Evolutionary conservation across 345 rosid species (phyloP).

Genomic region (Cardiospermum halicacabum): DNA sequence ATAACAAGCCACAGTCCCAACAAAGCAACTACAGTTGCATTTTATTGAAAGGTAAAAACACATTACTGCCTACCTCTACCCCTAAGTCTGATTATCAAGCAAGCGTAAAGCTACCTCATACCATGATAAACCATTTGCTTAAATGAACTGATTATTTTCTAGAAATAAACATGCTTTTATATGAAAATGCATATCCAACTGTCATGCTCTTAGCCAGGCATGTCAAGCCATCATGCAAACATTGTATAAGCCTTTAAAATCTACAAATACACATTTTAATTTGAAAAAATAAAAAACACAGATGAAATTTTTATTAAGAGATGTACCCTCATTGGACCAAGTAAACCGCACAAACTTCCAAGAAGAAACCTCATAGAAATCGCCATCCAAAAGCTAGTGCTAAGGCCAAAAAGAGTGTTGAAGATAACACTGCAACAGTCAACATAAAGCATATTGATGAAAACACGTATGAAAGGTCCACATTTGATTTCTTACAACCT

Average conservation of each 20-base stretch:
- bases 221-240: constrained; percentile 6
- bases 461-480: background rate
- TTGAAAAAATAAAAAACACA: background rate
- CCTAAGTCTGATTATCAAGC: background rate
- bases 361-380: constrained; percentile 69
- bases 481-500: background rate
- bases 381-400: constrained; percentile 95
- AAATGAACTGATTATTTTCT: background rate
- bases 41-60: background rate
- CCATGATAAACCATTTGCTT: background rate
- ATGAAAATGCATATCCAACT: background rate
- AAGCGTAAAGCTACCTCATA: background rate
- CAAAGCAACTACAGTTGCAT: background rate
- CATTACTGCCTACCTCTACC: background rate
- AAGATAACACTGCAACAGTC: constrained; percentile 59
- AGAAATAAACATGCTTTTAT: background rate
- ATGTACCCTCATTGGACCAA: constrained; percentile 61
- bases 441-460: background rate
- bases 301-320: background rate
- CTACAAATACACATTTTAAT: background rate
- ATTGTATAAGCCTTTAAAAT: background rate
- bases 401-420: constrained; percentile 87
- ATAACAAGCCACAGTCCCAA: background rate
- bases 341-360: constrained; percentile 83
- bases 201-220: background rate